Evolutionary conservation across 352 stramenopile genomes (phyloP).

Genomic region (Pythium guiyangense): DNA sequence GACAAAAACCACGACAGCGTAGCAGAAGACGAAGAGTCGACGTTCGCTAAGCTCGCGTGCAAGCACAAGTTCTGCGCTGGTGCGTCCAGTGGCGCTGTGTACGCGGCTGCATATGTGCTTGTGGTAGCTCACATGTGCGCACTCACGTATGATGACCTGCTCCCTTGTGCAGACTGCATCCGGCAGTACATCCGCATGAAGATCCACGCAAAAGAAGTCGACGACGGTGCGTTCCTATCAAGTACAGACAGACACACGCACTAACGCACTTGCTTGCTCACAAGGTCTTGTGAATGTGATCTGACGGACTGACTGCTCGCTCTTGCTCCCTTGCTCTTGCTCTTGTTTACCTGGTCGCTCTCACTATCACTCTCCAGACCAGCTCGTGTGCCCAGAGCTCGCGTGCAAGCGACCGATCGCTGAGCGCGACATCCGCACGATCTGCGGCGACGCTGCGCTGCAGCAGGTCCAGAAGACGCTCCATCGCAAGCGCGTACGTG

Average conservation of each 20-base stretch:
- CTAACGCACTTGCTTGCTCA: conserved; percentile 11
- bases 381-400: conserved; percentile 64
- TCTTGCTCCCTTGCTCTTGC: too few relatives aligned
- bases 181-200: conserved; percentile 54
- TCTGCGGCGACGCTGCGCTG: conserved; percentile 23
- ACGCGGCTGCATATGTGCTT: not conserved
- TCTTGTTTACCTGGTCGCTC: not conserved
- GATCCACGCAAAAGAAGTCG: conserved; percentile 49
- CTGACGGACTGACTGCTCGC: too few relatives aligned
- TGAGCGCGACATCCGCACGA: conserved; percentile 25
- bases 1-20: too few relatives aligned
- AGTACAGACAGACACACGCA: not conserved
- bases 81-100: conserved; percentile 8
- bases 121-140: not conserved
- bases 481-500: conserved; percentile 54
- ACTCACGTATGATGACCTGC: not conserved
- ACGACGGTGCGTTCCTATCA: conserved; percentile 32
- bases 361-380: conserved; percentile 21
- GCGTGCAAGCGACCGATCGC: conserved; percentile 37
- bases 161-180: conserved; percentile 31
- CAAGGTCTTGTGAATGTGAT: too few relatives aligned
- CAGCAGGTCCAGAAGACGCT: conserved; percentile 28
- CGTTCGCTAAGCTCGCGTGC: conserved; percentile 44
- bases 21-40: conserved; percentile 16
- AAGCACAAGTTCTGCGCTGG: conserved; percentile 56